phyloP scores from a whole-genome alignment of 306 rosid genomes.

The Morella rubra region DNA sequence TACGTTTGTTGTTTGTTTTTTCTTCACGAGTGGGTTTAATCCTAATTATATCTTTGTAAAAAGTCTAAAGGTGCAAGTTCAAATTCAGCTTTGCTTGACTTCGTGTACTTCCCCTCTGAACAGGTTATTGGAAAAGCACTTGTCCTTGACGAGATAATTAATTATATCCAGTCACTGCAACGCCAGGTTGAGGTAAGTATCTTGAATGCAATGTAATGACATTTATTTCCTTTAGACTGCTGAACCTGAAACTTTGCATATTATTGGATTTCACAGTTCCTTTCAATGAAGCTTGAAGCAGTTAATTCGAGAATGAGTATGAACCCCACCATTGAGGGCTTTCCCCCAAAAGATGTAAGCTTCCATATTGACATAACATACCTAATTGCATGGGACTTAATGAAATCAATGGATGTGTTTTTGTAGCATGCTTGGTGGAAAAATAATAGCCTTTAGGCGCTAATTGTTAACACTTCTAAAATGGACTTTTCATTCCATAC shows the following conservation, averaged over 20 bases:
- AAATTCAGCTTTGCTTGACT: not conserved
- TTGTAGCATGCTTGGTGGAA: not conserved
- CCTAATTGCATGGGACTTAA: too few species aligned
- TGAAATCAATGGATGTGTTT: not conserved
- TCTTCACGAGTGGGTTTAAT: not conserved
- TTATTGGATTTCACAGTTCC: slow-evolving; percentile 55
- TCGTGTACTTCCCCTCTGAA: not conserved
- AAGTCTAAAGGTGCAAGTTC: not conserved
- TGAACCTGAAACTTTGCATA: slow-evolving; percentile 23
- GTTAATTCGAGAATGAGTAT: slow-evolving; percentile 71
- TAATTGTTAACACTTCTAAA: not conserved
- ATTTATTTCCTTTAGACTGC: not conserved
- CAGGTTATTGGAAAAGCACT: slow-evolving; percentile 94
- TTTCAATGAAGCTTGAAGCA: slow-evolving; percentile 90
- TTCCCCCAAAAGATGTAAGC: slow-evolving; percentile 79
- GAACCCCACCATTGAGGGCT: slow-evolving; percentile 46
- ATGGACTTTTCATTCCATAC: not conserved
- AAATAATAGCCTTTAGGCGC: not conserved
- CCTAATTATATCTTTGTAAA: not conserved
- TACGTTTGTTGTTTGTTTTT: not conserved
- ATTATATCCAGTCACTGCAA: slow-evolving; percentile 88
- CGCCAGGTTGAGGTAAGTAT: slow-evolving; percentile 75
- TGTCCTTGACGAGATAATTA: slow-evolving; percentile 90
- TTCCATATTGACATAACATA: not conserved
- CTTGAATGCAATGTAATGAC: slow-evolving; percentile 6